These are phyloP conservation scores for Talaromyces sp. DNA, from an alignment of 2,329 filamentous ascomycete genomes.

Conservation along the genomic window DNA sequence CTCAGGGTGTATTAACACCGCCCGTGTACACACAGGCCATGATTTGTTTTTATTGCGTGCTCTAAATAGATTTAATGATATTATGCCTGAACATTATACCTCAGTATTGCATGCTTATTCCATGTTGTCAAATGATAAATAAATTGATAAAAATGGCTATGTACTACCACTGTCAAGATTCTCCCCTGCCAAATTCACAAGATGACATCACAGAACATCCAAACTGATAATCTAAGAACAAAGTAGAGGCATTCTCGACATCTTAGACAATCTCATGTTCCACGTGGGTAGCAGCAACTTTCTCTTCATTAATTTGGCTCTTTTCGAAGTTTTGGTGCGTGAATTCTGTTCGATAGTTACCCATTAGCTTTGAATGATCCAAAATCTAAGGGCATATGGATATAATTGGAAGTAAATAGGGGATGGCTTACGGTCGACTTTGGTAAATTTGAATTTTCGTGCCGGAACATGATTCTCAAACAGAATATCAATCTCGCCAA, in stretches of 20 bases:
- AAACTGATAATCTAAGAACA: neutral
- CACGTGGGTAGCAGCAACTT: slow-evolving; percentile 2
- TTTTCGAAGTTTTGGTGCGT: slow-evolving; percentile 6
- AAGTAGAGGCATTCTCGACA: neutral
- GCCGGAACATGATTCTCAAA: slow-evolving; percentile 72
- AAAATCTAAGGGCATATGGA: neutral
- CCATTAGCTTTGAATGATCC: neutral
- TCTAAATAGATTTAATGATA: neutral
- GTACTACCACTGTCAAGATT: neutral
- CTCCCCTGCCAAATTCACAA: neutral
- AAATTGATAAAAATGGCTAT: neutral
- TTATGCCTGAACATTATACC: neutral
- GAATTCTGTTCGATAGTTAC: neutral
- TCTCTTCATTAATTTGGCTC: slow-evolving; percentile 1
- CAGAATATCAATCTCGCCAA: slow-evolving; percentile 79
- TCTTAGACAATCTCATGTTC: slow-evolving; percentile 4
- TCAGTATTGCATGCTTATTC: neutral
- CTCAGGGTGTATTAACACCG: neutral
- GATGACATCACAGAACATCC: neutral
- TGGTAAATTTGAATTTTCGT: slow-evolving; percentile 64
- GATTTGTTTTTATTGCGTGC: neutral
- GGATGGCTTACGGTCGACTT: slow-evolving; percentile 41
- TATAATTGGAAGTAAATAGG: too few relatives aligned
- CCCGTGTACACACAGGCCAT: neutral
- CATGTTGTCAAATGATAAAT: neutral